Evolutionary conservation across 768 basidiomycete genomes (phyloP), one percentile per base, ranked within the genome.

Genomic region (Russula vinacea): DNA sequence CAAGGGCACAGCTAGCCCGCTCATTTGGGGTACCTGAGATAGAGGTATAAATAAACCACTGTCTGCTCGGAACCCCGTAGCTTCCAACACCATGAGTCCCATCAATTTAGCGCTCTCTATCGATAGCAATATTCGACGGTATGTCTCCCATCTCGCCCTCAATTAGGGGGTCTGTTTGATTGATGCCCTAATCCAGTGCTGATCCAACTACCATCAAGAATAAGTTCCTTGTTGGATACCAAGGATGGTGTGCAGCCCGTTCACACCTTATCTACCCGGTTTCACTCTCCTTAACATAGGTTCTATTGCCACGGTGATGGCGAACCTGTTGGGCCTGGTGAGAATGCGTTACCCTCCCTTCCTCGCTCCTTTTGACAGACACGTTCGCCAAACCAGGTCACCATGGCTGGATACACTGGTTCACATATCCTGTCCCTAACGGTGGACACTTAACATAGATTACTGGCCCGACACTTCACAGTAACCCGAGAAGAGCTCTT

Each of bases 391-490:
- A 54, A 40, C 9, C 50, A 81, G 85, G 83, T 2, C 91, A 92
- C 70, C 89, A 91, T 68, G 91, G 91, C 33, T 93, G 92, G 92
- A 77, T 91, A 22, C 91, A 93, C 70, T 93, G 92, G 91, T 84
- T 90, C 72, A 79, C 84, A 66, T 69, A 77, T n/a, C 88, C 88
- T 1, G 77, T 92, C 13, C 79, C 85, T 2, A 75, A 81, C 32
- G 89, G 88, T 17, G 91, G 90, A 19, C 82, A 78, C 85, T 87
- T 5, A 90, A 87, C 68, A 83, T 80, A 53, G 92, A 93, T 74
- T 73, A 89, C 40, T 92, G 89, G 89, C 91, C 91, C 0, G 90
- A 92, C 68, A 79, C 85, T 0, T 87, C 88, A 7, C 80, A 80
- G 14, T 91, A 90, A 80, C 83, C 2, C 78, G 84, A 7, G 84